Conservation (phyloP, 2,329 filamentous ascomycete genomes). For the Ascochyta pisi region DNA sequence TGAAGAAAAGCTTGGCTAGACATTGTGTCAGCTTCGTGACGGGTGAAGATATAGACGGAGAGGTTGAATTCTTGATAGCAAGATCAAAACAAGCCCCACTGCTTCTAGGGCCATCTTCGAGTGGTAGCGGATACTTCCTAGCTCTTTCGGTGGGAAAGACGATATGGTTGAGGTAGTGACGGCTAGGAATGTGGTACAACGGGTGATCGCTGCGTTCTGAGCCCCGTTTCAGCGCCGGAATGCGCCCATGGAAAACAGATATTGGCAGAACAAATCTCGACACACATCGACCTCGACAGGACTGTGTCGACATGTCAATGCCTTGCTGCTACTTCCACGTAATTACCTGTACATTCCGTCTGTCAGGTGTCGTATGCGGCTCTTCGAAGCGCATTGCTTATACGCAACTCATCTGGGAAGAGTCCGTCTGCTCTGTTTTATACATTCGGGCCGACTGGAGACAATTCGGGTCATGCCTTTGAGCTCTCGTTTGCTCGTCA, state of each 20-base stretch:
- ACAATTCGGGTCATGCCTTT: neutral
- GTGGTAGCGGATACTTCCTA: neutral
- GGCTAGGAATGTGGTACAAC: conserved; percentile 14
- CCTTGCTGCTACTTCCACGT: conserved; percentile 10
- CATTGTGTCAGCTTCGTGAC: conserved; percentile 14
- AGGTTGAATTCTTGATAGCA: conserved; percentile 13
- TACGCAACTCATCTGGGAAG: neutral
- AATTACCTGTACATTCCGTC: conserved; percentile 9
- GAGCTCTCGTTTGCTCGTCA: neutral
- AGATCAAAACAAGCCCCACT: conserved; percentile 16
- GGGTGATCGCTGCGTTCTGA: conserved; percentile 10
- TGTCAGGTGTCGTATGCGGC: conserved; percentile 5
- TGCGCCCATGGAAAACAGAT: neutral
- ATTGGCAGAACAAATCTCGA: neutral
- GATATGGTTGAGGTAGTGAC: conserved; percentile 2
- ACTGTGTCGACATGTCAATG: neutral
- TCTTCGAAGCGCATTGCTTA: conserved; percentile 2
- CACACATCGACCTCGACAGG: neutral
- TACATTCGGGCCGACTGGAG: neutral
- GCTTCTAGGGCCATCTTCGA: neutral
- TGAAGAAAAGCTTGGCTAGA: conserved; percentile 21
- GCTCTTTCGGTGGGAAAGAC: neutral
- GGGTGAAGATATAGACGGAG: conserved; percentile 14
- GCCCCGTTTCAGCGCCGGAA: conserved; percentile 11
- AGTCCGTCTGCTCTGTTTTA: neutral